Base-by-base conservation (phyloP, 2,329 filamentous ascomycete species). In the Colletotrichum cuscutae region DNA sequence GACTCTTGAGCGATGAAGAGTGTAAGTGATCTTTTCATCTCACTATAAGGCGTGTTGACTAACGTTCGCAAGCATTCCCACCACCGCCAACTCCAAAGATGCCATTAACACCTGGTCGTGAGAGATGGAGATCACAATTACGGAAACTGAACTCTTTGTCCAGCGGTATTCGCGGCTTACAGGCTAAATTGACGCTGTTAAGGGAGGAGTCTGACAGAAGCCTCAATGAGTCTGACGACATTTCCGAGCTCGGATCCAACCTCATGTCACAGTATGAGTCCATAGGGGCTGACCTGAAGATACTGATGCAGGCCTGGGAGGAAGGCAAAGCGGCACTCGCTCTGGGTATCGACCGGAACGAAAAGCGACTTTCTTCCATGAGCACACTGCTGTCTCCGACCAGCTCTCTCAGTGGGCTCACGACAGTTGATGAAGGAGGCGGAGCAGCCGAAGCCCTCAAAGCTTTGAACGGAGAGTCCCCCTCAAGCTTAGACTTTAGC, bases 181-280 rank as follows among this genome's bases (percentile, higher is more conserved):
- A 98, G 82, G 97, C 97, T 46, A 99, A 98, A 82, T 91, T 99
- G 85, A 95, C 97, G 73, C 87, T 99, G 8, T 85, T 98, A 67
- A 91, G 95, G 62, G 97, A 99, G 81, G 95, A 98, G 81, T 97
- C 95, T 0, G 94, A 94, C 79, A 90, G 90, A 73, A 91, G 91
- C 56, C 83, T 98, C 32, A 94, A 97, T 78, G 91, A 93, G 77
- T 91, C 93, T 49, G 87, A 88, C 71, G 90, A 92, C 76, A 90
- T 94, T 22, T 90, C 91, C 4, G 94, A 97, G 76, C 88, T 98
- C 19, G 94, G 94, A 0, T 89, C 92, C 0, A 92, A 91, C 74
- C 87, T 98, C 52, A 92, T 98, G 88, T 85, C 91, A 26, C 97
- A 98, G 79, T 99, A 98, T 81, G 97, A 99, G 69, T 96, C 95